Conservation (phyloP, 1,139 yeast genomes). For the Arxiozyma slooffiae region DNA sequence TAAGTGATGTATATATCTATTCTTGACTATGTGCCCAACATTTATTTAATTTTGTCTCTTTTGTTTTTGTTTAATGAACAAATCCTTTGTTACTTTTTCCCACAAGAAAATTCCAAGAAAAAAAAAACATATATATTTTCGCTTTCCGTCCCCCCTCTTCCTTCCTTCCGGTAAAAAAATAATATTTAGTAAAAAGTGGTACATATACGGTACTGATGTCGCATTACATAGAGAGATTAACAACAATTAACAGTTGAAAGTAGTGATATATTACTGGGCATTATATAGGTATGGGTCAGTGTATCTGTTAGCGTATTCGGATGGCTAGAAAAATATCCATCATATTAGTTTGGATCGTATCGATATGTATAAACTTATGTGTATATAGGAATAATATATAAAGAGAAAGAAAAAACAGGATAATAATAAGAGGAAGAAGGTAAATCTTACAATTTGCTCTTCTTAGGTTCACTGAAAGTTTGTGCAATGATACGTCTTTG, state of each 20-base stretch:
- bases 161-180: too few species aligned
- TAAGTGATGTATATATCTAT: too few species aligned
- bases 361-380: too few species aligned
- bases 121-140: too few species aligned
- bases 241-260: too few species aligned
- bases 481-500: conserved; percentile 52
- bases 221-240: too few species aligned
- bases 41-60: too few species aligned
- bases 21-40: too few species aligned
- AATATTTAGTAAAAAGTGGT: too few species aligned
- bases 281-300: neutral
- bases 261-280: neutral
- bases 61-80: neutral
- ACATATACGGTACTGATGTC: too few species aligned
- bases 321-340: neutral
- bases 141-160: too few species aligned
- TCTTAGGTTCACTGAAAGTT: conserved; percentile 28
- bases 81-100: neutral
- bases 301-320: too few species aligned
- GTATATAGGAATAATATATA: neutral
- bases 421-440: neutral
- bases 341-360: neutral
- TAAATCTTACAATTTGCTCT: conserved; percentile 29
- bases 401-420: neutral
- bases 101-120: neutral